A percentile compares a stretch with the other conserved stretches of the same genome.
Conservation (phyloP, 768 basidiomycete genomes). For the Hydnomerulius pinastri region DNA sequence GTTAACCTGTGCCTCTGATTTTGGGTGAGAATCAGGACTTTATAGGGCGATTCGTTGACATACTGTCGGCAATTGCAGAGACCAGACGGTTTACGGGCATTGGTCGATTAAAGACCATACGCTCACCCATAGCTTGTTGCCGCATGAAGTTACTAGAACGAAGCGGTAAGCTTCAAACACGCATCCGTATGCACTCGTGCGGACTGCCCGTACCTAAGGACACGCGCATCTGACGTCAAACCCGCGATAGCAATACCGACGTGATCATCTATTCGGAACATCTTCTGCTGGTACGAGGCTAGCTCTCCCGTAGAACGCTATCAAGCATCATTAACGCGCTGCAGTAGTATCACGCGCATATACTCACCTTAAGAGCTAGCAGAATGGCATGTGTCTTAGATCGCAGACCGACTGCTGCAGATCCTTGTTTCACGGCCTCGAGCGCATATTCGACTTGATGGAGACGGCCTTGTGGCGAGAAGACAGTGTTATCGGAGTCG, state of each 20-base stretch:
- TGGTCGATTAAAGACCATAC: constrained; percentile 94
- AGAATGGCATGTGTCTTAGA: constrained; percentile 95
- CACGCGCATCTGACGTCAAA: constrained; percentile 97
- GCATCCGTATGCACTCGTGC: background rate
- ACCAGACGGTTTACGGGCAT: constrained; percentile 94
- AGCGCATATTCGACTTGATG: constrained; percentile 99
- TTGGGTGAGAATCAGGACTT: constrained; percentile 3
- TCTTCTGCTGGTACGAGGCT: constrained; percentile 99
- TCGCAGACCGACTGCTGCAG: constrained; percentile 95
- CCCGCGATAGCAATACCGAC: constrained; percentile 99
- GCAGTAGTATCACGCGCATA: background rate
- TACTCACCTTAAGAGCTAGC: constrained; percentile 84
- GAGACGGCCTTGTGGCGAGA: constrained; percentile 93
- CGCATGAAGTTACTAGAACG: constrained; percentile 92
- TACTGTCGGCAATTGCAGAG: constrained; percentile 92
- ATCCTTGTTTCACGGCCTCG: constrained; percentile 99
- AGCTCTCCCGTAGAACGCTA: constrained; percentile 97
- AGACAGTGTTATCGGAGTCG: constrained; percentile 98
- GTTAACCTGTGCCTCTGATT: constrained; percentile 93
- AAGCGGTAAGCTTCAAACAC: constrained; percentile 2
- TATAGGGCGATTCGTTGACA: constrained; percentile 32
- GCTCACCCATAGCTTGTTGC: constrained; percentile 94
- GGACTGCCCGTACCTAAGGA: constrained; percentile 65
- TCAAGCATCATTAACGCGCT: constrained; percentile 6
- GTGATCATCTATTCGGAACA: constrained; percentile 99